Evolutionary conservation across 176 grass and related monocot genomes (phyloP).

Genomic region (Aegilops speltoides): DNA sequence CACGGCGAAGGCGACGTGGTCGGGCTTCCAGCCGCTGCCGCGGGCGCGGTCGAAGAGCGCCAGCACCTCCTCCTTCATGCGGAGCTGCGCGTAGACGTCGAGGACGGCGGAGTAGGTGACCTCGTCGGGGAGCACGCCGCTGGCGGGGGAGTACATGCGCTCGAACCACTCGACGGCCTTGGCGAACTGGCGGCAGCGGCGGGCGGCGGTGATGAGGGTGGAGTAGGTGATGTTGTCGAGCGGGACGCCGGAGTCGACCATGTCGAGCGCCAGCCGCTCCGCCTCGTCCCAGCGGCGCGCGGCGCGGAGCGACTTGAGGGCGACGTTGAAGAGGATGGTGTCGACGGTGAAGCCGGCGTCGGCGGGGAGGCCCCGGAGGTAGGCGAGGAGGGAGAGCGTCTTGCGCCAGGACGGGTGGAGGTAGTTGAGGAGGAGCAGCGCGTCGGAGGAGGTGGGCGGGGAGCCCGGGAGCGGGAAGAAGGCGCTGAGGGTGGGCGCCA

Average conservation of each 20-base stretch:
- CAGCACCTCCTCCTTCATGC: slow-evolving; percentile 71
- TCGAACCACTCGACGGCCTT: slow-evolving; percentile 86
- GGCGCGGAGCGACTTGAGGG: slow-evolving; percentile 73
- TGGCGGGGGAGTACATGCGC: slow-evolving; percentile 61
- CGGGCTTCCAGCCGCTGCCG: slow-evolving; percentile 70
- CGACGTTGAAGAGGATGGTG: slow-evolving; percentile 88
- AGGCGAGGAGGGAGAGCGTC: slow-evolving; percentile 63
- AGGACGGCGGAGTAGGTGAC: slow-evolving; percentile 83
- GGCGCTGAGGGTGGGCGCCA: slow-evolving; percentile 37
- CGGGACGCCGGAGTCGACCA: slow-evolving; percentile 48
- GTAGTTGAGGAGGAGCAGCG: slow-evolving; percentile 72
- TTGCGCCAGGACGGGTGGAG: slow-evolving; percentile 62
- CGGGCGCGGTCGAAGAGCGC: slow-evolving; percentile 74
- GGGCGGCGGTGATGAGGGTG: slow-evolving; percentile 75
- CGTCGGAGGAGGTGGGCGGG: slow-evolving; percentile 56
- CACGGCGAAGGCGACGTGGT: slow-evolving; percentile 76
- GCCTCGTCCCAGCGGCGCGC: slow-evolving; percentile 58
- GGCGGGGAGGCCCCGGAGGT: slow-evolving; percentile 38
- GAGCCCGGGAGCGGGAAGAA: slow-evolving; percentile 38
- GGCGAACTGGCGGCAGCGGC: slow-evolving; percentile 68
- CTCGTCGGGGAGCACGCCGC: slow-evolving; percentile 69
- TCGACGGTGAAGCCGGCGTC: slow-evolving; percentile 23
- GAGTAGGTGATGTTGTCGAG: slow-evolving; percentile 97
- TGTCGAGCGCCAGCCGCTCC: slow-evolving; percentile 67
- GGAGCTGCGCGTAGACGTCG: slow-evolving; percentile 70